Conservation (phyloP, 768 basidiomycete species). For the Kondoa subrosea region DNA sequence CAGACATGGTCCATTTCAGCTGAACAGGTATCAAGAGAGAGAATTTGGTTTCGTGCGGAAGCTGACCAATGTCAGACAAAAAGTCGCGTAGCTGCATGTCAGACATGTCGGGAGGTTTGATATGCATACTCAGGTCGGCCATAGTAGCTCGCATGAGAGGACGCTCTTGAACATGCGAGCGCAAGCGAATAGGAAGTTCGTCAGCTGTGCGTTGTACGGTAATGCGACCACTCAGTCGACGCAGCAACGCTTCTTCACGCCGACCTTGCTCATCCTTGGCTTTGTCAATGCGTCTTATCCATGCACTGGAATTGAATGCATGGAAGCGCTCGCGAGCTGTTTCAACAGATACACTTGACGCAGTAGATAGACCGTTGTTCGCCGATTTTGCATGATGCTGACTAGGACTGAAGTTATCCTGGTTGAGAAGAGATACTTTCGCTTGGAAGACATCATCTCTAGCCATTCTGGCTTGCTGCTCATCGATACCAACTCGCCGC, state of each 20-base stretch:
- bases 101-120: constrained; percentile 43
- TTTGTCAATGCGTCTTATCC: constrained; percentile 45
- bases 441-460: constrained; percentile 65
- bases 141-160: constrained; percentile 58
- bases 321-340: constrained; percentile 57
- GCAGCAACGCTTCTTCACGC: constrained; percentile 41
- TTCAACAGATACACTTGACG: constrained; percentile 49
- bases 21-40: constrained; percentile 70
- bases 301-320: constrained; percentile 53
- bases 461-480: constrained; percentile 50
- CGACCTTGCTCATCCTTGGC: constrained; percentile 39
- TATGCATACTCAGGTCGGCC: constrained; percentile 42
- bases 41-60: constrained; percentile 55
- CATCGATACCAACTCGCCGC: constrained; percentile 53
- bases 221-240: constrained; percentile 33
- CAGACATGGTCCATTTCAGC: constrained; percentile 48
- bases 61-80: constrained; percentile 50
- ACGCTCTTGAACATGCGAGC: constrained; percentile 34
- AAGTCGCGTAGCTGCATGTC: constrained; percentile 44
- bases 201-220: constrained; percentile 15
- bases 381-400: not conserved
- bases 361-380: constrained; percentile 27
- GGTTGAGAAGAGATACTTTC: constrained; percentile 53
- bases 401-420: not conserved
- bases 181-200: constrained; percentile 33